Evolutionary conservation across 2,329 filamentous ascomycete species (phyloP), one percentile per base, ranked within the genome.

Genomic region (Elsinoe perseae): DNA sequence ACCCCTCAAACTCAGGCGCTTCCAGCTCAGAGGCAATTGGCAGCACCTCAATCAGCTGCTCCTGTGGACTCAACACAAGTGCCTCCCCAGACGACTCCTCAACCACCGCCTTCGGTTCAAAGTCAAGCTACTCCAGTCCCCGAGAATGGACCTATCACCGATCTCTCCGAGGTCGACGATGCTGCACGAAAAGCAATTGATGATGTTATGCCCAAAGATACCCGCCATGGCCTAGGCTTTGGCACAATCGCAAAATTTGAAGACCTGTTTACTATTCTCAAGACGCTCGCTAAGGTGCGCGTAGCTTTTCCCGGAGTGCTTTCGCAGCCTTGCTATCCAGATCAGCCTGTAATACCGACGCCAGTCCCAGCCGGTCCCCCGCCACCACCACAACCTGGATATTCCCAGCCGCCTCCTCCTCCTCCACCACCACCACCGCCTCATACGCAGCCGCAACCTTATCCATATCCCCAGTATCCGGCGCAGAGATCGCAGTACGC

Each of bases 161-260:
- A 52, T 25, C 48, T 52, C 16, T 52, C 48, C 8, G 48, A 52
- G 18, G 28, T 52, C 7, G 48, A 52, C 18, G 20, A 10, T 12
- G 48, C 48, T 38, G 48, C 48, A 52, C 48, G 48, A 10, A 52
- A 36, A 23, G 48, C 48, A 20, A 52, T 52, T 38, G 48, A 52
- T 18, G 48, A 52, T 20, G 48, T 52, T 36, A 52, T 52, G 48
- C 30, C 48, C 30, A 52, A 38, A 36, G 48, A 52, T 32, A 52
- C 48, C 28, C 48, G 48, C 28, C 48, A 52, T 16, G 48, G 48
- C 28, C 30, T 52, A 10, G 48, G 48, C 48, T 52, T 52, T n/a
- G 48, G 48, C 48, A 52, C 48, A 23, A 52, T 52, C 20, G 48
- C 48, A 52, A 52, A 52, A 20, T 52, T 52, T 38, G 48, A 52